These are phyloP conservation scores for Excoecaria agallocha DNA, from an alignment of 345 rosid genomes.

Conservation along the genomic window DNA sequence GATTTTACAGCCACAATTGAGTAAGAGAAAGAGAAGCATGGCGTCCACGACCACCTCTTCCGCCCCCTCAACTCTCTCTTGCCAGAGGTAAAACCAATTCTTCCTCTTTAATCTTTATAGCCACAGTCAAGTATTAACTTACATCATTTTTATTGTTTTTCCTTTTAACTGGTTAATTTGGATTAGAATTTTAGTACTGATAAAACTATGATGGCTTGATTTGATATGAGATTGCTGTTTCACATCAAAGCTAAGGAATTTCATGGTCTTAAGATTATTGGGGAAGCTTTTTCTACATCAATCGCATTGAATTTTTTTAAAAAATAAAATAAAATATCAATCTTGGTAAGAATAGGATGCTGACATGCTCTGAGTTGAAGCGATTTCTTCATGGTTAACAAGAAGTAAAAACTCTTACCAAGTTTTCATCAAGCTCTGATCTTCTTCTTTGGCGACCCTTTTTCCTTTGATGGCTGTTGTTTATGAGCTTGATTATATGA, in stretches of 20 bases:
- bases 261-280: background rate
- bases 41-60: background rate
- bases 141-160: background rate
- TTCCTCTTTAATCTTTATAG: background rate
- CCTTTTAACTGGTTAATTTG: background rate
- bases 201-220: too few species aligned
- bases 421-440: background rate
- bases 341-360: background rate
- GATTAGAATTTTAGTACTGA: background rate
- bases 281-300: background rate
- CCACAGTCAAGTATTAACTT: background rate
- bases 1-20: too few species aligned
- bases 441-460: background rate
- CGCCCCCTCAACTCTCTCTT: conserved; percentile 7
- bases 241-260: background rate
- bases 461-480: background rate
- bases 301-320: too few species aligned
- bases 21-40: background rate
- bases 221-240: too few species aligned
- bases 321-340: background rate
- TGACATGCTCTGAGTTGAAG: background rate
- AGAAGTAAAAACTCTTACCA: background rate
- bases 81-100: conserved; percentile 10
- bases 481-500: background rate
- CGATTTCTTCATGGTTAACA: too few species aligned